Conservation (phyloP, 2,329 filamentous ascomycete species). For the Diaporthe nobilis region DNA sequence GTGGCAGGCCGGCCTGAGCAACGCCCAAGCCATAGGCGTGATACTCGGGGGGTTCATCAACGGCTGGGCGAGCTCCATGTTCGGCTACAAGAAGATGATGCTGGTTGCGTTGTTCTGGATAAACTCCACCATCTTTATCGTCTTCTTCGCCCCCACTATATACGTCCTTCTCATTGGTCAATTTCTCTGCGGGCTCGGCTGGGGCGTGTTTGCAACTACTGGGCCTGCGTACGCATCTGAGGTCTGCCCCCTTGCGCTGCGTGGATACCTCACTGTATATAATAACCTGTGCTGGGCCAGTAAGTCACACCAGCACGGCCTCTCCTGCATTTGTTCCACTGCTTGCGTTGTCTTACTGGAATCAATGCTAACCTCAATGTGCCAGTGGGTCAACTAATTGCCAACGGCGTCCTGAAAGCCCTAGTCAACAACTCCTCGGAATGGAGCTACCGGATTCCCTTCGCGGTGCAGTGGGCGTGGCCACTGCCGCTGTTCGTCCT, state of each 20-base stretch:
- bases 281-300: conserved; percentile 36
- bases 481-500: conserved; percentile 55
- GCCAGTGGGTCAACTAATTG: conserved; percentile 55
- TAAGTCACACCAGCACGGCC: background rate
- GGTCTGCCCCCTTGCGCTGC: conserved; percentile 48
- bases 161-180: conserved; percentile 50
- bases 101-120: conserved; percentile 47
- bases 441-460: conserved; percentile 56
- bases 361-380: background rate
- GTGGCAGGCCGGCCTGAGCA: conserved; percentile 55
- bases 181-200: conserved; percentile 53
- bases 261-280: conserved; percentile 49
- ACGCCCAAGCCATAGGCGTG: conserved; percentile 49
- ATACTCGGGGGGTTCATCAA: conserved; percentile 59
- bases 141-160: conserved; percentile 53
- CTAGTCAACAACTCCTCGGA: conserved; percentile 52
- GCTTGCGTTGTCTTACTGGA: no score
- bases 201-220: conserved; percentile 51
- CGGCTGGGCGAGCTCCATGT: conserved; percentile 54
- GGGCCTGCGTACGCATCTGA: conserved; percentile 55
- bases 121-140: conserved; percentile 54
- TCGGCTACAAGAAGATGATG: conserved; percentile 54
- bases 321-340: no score
- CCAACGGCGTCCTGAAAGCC: conserved; percentile 55
- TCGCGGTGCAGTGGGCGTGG: conserved; percentile 58